Evolutionary conservation across 306 rosid species (phyloP), one percentile per base, ranked within the genome.

Genomic region (Canavalia ensiformis): DNA sequence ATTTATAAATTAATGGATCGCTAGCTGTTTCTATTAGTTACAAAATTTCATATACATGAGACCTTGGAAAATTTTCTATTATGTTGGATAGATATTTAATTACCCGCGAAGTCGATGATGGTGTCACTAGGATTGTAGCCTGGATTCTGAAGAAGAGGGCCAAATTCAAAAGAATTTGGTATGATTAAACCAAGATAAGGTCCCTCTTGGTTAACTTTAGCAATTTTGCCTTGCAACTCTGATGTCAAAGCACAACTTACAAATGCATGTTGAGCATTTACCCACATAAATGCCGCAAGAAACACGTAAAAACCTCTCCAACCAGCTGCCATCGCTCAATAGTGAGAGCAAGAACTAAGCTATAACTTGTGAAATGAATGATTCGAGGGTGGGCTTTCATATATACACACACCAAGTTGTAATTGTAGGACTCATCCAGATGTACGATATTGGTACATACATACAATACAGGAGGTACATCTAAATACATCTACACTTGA

Each of bases 131-230:
- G 8, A 4, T 54, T 83, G 77, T 82, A 88, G 71, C 68, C 72
- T 4, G 89, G 46, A 76, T 86, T 83, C 10, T 84, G 47, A 83
- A 90, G 88, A 47, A 90, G 90, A 81, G 92, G 91, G 66, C 83
- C 7, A 42, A 86, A 57, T 82, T 88, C 94, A 30, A 78, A 90
- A 4, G 77, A 13, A 51, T 86, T 90, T 42, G 94, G 94, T 83
- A 85, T 85, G 81, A 88, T 65, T 68, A 90, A 63, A 45, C 94
- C 94, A 28, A 90, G 37, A 62, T 87, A 88, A 77, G 94, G 92
- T 46, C 94, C 92, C 49, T 73, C 9, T 31, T 42, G 0, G 58
- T 90, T 90, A 18, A 52, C 79, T 69, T 45, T 55, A 9, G 60
- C 60, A 4, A 90, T 85, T 70, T 70, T 28, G 1, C 65, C 68